A percentile compares a stretch with the other conserved stretches of the same genome.
These are phyloP conservation scores for Teunomyces gatunensis DNA, from an alignment of 805 yeast genomes.

Conservation along the genomic window DNA sequence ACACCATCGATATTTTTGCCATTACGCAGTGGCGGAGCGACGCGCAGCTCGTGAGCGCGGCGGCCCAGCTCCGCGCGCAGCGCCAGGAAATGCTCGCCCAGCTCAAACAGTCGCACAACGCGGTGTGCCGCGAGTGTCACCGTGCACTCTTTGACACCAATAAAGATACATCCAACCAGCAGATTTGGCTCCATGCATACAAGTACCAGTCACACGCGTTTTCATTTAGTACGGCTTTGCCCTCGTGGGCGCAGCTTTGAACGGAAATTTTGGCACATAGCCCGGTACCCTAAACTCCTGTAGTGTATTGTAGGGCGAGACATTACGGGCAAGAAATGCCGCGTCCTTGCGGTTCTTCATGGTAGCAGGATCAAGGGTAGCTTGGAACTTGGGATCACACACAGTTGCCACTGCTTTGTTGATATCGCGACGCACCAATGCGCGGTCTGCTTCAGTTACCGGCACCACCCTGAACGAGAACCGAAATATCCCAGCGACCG, in stretches of 20 bases:
- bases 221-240: constrained; percentile 42
- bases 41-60: constrained; percentile 3
- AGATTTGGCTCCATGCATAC: constrained; percentile 50
- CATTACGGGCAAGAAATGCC: not conserved
- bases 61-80: constrained; percentile 11
- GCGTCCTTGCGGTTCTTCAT: not conserved
- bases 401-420: constrained; percentile 11
- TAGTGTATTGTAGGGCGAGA: constrained; percentile 7
- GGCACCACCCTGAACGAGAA: constrained; percentile 21
- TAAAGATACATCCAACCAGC: constrained; percentile 24
- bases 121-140: constrained; percentile 34
- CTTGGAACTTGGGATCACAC: not conserved
- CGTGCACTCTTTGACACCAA: constrained; percentile 27
- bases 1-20: constrained; percentile 12
- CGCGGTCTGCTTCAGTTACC: constrained; percentile 14
- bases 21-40: constrained; percentile 14
- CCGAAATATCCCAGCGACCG: constrained; percentile 25
- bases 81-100: constrained; percentile 20
- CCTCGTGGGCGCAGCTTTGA: constrained; percentile 39
- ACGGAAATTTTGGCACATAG: constrained; percentile 24
- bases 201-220: constrained; percentile 25
- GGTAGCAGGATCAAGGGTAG: not conserved
- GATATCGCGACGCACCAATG: constrained; percentile 8
- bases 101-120: constrained; percentile 21
- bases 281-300: constrained; percentile 14